A percentile compares a stretch with the other conserved stretches of the same genome.
Conservation (phyloP, 1,284 basidiomycete genomes). For the Pisolithus thermaeus region DNA sequence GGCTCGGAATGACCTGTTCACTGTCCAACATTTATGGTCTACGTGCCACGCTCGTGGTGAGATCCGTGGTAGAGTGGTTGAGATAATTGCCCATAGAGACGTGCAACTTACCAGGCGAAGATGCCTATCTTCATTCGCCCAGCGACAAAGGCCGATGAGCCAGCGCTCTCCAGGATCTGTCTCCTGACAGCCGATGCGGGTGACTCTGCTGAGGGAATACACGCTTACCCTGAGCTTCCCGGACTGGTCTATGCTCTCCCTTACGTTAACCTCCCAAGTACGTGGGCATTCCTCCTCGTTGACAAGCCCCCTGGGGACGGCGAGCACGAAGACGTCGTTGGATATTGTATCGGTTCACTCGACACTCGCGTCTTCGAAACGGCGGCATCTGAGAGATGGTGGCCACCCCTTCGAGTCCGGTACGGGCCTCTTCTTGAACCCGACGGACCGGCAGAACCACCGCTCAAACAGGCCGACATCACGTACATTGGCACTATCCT, state of each 20-base stretch:
- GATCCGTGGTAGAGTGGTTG: too few species aligned
- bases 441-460: constrained; percentile 7
- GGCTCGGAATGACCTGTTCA: too few species aligned
- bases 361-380: constrained; percentile 27
- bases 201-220: constrained; percentile 52
- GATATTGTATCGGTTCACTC: constrained; percentile 23
- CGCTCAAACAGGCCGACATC: constrained; percentile 17
- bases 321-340: constrained; percentile 17
- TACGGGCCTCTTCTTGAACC: constrained; percentile 13
- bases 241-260: constrained; percentile 69
- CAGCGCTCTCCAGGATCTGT: constrained; percentile 61
- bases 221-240: constrained; percentile 57
- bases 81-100: too few species aligned
- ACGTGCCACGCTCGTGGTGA: too few species aligned
- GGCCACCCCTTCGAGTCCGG: constrained; percentile 25
- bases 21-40: too few species aligned
- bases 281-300: constrained; percentile 69
- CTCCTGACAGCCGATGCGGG: constrained; percentile 70
- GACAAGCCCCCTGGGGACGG: constrained; percentile 36
- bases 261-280: constrained; percentile 59
- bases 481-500: constrained; percentile 23
- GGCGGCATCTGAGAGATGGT: constrained; percentile 22
- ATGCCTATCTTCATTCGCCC: constrained; percentile 52
- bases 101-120: too few species aligned
- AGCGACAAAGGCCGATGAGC: constrained; percentile 48